Evolutionary conservation across 805 yeast species (phyloP), one percentile per base, ranked within the genome.

Genomic region (Candida coleopterorum): DNA sequence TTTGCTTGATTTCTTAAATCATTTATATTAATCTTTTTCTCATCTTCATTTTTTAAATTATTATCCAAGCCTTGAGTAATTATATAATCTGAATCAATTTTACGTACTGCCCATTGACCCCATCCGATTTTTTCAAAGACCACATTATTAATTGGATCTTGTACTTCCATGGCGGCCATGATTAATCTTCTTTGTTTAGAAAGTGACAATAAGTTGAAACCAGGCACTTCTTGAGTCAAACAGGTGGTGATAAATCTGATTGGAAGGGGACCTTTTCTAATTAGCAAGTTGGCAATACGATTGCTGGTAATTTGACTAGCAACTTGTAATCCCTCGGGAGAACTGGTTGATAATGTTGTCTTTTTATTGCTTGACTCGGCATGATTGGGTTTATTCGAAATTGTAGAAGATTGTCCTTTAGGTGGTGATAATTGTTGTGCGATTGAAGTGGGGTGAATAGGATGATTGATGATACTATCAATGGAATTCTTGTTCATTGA

Each of bases 21-120:
- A 34, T 61, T 56, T 21, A 64, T 60, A 27, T 52, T 50, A 16
- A 49, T 45, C 24, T 25, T 22, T 31, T 39, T 39, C 18, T 30
- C 25, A 10, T 34, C 30, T 16, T 22, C 24, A 4, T 9, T 9
- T 6, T 16, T 20, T 11, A 24, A 14, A 16, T 32, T 12, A 12
- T 29, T 18, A 17, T 25, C 36, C 35, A 28, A 29, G 18, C 57
- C 64, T 47, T 72, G 76, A 28, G 74, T 71, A 50, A 72, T 55
- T 58, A 68, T 49, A 50, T 50, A 55, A 58, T 73, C 65, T 21
- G 60, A 70, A 54, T 58, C 72, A 49, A 50, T 76, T 33, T 66
- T 62, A 48, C 79, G 72, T 3, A 89, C 94, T 17, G 84, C 84
- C 97, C 97, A 89, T 57, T 89, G 94, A 41, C 97, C 97, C 97